Base-by-base conservation (phyloP, 179 eudicot species). In the Spinacia oleracea region DNA sequence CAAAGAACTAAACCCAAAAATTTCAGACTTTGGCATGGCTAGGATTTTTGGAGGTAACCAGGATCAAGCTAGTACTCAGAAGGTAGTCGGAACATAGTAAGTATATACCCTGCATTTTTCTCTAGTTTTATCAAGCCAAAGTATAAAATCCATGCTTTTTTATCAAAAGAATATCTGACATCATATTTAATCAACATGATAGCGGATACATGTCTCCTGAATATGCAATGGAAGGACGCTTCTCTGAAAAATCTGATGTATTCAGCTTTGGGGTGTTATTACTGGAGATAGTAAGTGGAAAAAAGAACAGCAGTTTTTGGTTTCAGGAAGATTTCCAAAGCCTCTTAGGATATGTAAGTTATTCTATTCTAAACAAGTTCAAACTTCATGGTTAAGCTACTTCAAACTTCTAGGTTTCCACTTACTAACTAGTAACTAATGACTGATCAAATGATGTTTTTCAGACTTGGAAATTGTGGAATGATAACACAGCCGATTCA, bases 11-110 rank as follows among this genome's bases (percentile, higher is more conserved):
- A 83, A 84, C 64, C 90, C 89, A 8, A 90, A 90, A 74, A 90
- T 90, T 23, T 86, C 93, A 38, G 93, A 90, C 79, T 90, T 90
- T 63, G 93, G 91, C 70, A 81, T 86, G 89, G 93, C 92, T 50
- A 84, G 89, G 58, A 86, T 88, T 20, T 90, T 88, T 2, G 86
- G 89, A 21, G 87, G 82, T 45, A 80, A 86, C 69, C 84, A 84
- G 70, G 75, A 74, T 71, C 81, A 84, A 84, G 87, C 78, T 31
- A 88, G 78, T 58, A 89, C 92, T 4, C 73, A 55, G 25, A 82
- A 87, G 34, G 88, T 89, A 5, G 87, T 88, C 4, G 93, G 93
- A 78, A 86, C 93, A 77, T 89, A 85, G 93, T 89, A 81, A 88
- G 87, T 82, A n/a, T n/a, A n/a, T n/a, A 50, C 71, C 53, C 70